Base-by-base conservation (phyloP, 306 rosid species). In the Sophora flavescens region DNA sequence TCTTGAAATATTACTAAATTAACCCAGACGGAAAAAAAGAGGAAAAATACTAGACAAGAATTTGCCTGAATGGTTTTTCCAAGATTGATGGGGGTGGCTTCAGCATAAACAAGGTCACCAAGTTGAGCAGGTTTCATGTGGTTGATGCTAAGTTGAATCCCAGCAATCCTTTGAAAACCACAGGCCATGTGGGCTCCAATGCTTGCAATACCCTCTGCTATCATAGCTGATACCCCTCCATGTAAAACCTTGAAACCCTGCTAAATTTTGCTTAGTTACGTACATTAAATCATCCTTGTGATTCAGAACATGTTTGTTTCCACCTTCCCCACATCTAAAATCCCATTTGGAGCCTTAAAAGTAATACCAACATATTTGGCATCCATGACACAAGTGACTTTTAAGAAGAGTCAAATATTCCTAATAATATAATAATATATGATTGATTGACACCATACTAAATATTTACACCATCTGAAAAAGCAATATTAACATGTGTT, bases 191-290 rank as follows among this genome's bases (percentile, higher is more conserved):
- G 89, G 35, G 96, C 93, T 18, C 93, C 89, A 0, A 86, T 80
- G 62, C 93, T 88, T 6, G 89, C 96, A 72, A 90, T 82, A 4
- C 83, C 57, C 87, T 90, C 96, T 3, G 91, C 82, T n/a, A 90
- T 59, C 80, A 90, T 68, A 4, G 93, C 96, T 18, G 92, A 88
- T 1, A 86, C 86, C 1, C 93, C 96, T 16, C 96, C 96, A 79
- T 90, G 96, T 28, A 90, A 41, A 68, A 90, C 92, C 80, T 79
- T 85, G 67, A 90, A 90, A 6, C 88, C 88, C 96, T 50, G 54
- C 54, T 14, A 50, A n/a, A 50, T 50, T 50, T 18, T 14, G 54
- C 54, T 4, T 50, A 50, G 18, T 50, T 50, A 14, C 16, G 2
- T 50, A 50, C 17, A 48, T 1, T 50, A n/a, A 50, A 47, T 14